Evolutionary conservation across 78 protist species (phyloP).

Genomic region (Ministeria vibrans): DNA sequence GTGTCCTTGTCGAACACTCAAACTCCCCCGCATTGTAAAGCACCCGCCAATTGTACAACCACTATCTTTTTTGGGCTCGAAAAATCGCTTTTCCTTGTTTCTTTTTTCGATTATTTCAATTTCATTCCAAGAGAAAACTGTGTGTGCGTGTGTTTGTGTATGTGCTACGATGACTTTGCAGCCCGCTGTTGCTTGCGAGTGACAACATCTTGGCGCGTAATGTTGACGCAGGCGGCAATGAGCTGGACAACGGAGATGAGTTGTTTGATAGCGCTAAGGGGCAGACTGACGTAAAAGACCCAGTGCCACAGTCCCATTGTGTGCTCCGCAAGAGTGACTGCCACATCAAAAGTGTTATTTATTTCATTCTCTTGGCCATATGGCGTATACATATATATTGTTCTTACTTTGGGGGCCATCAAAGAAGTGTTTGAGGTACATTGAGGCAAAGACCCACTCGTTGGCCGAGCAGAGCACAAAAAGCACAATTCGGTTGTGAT

Average conservation of each 20-base stretch:
- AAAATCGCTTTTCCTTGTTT: no score
- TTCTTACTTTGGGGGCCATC: neutral
- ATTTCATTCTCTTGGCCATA: neutral
- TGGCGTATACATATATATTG: neutral
- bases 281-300: neutral
- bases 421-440: neutral
- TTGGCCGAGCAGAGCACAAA: conserved; percentile 19
- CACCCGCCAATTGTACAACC: no score
- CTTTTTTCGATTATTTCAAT: no score
- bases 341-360: neutral
- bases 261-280: neutral
- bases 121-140: no score
- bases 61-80: no score
- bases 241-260: neutral
- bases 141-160: no score
- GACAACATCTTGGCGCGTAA: neutral
- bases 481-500: neutral
- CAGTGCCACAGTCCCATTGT: neutral
- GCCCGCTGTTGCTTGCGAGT: neutral
- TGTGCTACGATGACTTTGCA: no score
- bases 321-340: neutral
- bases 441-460: conserved; percentile 20
- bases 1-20: no score
- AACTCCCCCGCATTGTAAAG: no score
- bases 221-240: neutral